A percentile compares a stretch with the other conserved stretches of the same genome.
Conservation (phyloP, 495 filamentous ascomycete genomes). For the Patellaria atrata region DNA sequence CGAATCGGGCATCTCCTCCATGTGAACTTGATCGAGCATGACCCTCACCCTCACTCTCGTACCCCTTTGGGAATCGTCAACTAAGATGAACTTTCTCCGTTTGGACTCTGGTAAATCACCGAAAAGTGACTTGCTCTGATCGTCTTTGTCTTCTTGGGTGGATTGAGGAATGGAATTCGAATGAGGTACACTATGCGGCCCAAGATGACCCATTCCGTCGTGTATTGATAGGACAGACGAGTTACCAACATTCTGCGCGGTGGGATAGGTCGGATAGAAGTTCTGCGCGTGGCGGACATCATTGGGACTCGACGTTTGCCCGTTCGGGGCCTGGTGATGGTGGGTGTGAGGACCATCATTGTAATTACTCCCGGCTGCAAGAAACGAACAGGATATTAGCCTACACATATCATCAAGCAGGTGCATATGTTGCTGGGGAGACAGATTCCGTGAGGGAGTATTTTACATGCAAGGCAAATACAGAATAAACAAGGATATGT, state of each 20-base stretch:
- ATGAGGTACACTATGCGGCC: conserved; percentile 27
- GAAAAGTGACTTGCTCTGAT: conserved; percentile 51
- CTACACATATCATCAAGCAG: conserved; percentile 27
- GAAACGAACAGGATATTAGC: conserved; percentile 28
- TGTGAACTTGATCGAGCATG: conserved; percentile 73
- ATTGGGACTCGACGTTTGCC: conserved; percentile 21
- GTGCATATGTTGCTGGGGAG: too few species aligned
- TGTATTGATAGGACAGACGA: conserved; percentile 61
- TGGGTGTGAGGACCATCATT: conserved; percentile 45
- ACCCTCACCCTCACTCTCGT: conserved; percentile 73
- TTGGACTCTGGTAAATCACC: conserved; percentile 75
- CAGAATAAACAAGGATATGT: conserved; percentile 8
- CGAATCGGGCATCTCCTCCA: conserved; percentile 86
- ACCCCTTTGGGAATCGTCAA: conserved; percentile 62
- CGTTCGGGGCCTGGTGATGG: conserved; percentile 40
- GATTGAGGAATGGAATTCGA: conserved; percentile 28
- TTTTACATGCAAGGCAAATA: conserved; percentile 24
- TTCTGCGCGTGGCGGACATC: conserved; percentile 64
- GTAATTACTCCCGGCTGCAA: conserved; percentile 41
- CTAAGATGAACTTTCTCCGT: conserved; percentile 88
- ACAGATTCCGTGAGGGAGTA: conserved; percentile 39
- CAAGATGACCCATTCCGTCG: conserved; percentile 44
- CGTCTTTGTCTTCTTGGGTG: conserved; percentile 30
- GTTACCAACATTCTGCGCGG: conserved; percentile 35
- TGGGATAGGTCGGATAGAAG: conserved; percentile 59